Conservation (phyloP, 1,284 basidiomycete genomes). For the Coriolopsis trogii region DNA sequence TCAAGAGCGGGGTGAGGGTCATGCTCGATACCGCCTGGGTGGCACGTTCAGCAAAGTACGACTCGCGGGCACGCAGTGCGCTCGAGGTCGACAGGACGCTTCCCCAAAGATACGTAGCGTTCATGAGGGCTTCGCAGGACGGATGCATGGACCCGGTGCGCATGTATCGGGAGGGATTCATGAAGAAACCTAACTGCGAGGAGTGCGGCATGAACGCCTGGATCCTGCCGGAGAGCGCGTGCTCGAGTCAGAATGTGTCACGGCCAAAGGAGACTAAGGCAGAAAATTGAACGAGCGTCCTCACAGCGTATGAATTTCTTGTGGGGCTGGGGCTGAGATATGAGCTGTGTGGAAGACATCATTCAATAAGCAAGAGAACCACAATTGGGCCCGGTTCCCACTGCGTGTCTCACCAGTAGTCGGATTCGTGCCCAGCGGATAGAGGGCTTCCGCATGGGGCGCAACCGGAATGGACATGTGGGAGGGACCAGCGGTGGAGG, state of each 20-base stretch:
- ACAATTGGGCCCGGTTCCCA: background rate
- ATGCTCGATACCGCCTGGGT: slow-evolving; percentile 33
- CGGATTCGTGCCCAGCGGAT: background rate
- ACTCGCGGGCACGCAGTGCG: slow-evolving; percentile 21
- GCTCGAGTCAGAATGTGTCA: background rate
- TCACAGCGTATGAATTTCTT: slow-evolving; percentile 16
- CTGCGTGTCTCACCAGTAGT: slow-evolving; percentile 5
- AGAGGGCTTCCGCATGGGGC: background rate
- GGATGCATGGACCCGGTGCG: background rate
- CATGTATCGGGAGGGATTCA: slow-evolving; percentile 38
- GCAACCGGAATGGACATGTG: background rate
- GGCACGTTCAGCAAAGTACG: slow-evolving; percentile 30
- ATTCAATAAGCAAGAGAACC: background rate
- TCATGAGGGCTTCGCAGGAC: slow-evolving; percentile 14
- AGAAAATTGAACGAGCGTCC: background rate
- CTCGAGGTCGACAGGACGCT: slow-evolving; percentile 23
- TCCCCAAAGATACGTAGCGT: slow-evolving; percentile 30
- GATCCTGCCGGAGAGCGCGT: slow-evolving; percentile 2
- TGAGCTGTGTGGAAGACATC: background rate
- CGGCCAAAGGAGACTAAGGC: background rate
- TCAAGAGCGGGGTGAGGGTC: no score
- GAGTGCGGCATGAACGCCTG: slow-evolving; percentile 41
- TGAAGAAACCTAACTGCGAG: slow-evolving; percentile 44
- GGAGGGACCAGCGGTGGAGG: background rate
- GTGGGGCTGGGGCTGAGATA: slow-evolving; percentile 6